Conservation (phyloP, 2,329 filamentous ascomycete genomes). For the Aaosphaeria pasadenensis region DNA sequence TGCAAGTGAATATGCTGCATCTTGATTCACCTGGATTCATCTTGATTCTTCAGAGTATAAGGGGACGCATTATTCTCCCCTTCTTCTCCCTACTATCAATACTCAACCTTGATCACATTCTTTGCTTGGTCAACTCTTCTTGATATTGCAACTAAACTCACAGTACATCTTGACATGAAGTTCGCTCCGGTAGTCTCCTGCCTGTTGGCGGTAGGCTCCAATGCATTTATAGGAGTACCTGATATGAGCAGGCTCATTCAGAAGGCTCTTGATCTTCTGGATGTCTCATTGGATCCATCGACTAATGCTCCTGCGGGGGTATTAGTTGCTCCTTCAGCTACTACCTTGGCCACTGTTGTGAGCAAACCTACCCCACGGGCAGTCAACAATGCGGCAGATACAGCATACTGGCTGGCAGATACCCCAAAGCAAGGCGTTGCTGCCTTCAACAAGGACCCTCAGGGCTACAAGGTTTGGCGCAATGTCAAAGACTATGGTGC, state of each 20-base stretch:
- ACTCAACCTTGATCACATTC: not conserved
- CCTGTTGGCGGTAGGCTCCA: conserved; percentile 24
- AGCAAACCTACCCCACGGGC: conserved; percentile 1
- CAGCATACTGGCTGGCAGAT: conserved; percentile 41
- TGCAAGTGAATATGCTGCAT: not conserved
- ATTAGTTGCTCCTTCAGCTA: not conserved
- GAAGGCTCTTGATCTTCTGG: not conserved
- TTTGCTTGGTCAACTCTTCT: not conserved
- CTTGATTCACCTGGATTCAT: too few relatives aligned
- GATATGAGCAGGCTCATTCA: not conserved
- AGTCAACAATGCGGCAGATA: conserved; percentile 2
- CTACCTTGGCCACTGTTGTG: not conserved
- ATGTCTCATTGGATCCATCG: not conserved
- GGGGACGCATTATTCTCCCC: too few relatives aligned
- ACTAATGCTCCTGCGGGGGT: not conserved
- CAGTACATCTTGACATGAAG: conserved; percentile 13
- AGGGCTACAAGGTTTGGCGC: conserved; percentile 41
- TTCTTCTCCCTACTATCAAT: too few relatives aligned
- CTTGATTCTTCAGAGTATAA: too few relatives aligned
- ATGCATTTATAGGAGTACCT: conserved; percentile 7
- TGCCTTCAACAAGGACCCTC: conserved; percentile 38
- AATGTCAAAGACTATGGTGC: conserved; percentile 47
- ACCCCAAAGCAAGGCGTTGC: conserved; percentile 42
- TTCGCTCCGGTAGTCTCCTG: conserved; percentile 22
- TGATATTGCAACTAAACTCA: too few relatives aligned